phyloP scores from a whole-genome alignment of 805 yeast genomes.

The Suhomyces sp. region DNA sequence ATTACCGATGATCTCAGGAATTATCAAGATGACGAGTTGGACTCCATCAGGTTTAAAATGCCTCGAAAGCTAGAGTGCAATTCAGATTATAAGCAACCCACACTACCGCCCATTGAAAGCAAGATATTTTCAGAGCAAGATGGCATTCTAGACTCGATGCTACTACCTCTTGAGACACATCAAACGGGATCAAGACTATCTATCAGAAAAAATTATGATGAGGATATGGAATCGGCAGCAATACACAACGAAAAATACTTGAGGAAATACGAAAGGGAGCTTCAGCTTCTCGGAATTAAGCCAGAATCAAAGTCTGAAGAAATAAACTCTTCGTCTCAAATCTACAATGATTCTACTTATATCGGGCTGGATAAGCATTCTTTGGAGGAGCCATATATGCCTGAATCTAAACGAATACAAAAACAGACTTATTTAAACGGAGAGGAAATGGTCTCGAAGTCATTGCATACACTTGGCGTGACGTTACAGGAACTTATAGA shows the following conservation, averaged over 20 bases:
- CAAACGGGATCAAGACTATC: conserved; percentile 16
- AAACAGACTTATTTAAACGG: conserved; percentile 5
- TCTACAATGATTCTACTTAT: neutral
- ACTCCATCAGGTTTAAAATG: conserved; percentile 28
- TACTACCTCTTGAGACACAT: neutral
- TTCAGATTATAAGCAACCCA: neutral
- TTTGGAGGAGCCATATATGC: neutral
- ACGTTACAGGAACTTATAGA: conserved; percentile 4
- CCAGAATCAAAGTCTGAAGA: neutral
- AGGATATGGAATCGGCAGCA: conserved; percentile 11
- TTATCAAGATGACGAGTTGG: conserved; percentile 26
- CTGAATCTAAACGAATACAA: conserved; percentile 6
- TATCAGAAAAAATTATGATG: conserved; percentile 19
- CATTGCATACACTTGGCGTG: neutral
- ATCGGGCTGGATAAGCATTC: neutral
- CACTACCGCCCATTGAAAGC: neutral
- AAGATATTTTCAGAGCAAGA: neutral
- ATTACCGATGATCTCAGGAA: conserved; percentile 14
- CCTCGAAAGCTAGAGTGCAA: neutral
- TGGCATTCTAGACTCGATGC: neutral
- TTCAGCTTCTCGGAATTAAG: conserved; percentile 6
- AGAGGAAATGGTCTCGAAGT: conserved; percentile 4
- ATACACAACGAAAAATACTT: conserved; percentile 18
- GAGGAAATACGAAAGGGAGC: conserved; percentile 17
- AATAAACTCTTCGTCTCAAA: neutral